Base-by-base conservation (phyloP, 2,329 filamentous ascomycete genomes). In the Fusarium musae region DNA sequence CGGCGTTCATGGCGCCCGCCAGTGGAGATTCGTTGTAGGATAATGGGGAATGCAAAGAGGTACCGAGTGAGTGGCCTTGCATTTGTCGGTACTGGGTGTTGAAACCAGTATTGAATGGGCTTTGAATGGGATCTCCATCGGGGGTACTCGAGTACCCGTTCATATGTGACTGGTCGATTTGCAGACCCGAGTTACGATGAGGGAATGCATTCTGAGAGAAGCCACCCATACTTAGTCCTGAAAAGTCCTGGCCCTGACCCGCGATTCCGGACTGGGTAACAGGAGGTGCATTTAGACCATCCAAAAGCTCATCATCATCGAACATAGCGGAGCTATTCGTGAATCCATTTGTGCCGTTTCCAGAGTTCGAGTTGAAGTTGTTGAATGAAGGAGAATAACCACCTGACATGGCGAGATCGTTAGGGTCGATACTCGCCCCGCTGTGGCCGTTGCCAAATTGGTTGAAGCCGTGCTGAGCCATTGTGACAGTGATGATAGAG, bases 141-240 rank as follows among this genome's bases (percentile, higher is more conserved):
- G 96, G 95, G 4, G 95, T 97, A 80, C 93, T 94, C 26, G 96
- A 97, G 82, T 93, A 98, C 70, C 94, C 90, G 78, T 93, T 92
- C 79, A 94, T 91, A 65, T 93, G 91, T 53, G 88, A 85, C 69
- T 91, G 89, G 73, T 93, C 91, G 39, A 74, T 74, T 58, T 73
- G 70, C 43, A 73, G 46, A 50, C 71, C 71, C 16, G 71, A 72
- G 50, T 77, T 92, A 88, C 92, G 91, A 65, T 92, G 87, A 8
- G 83, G 80, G 61, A 82, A 91, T 23, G 88, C 84, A 56, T 84
- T 84, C 62, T 89, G 87, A 37, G 84, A 80, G 75, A 88, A 91
- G 68, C 85, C 66, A 32, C 66, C 85, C 81, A 93, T 90, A 75
- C 86, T 87, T 78, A 92, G 85, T 57, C 84, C 84, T 42, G 85